Base-by-base conservation (phyloP, 169 alveolate species). In the Besnoitia besnoiti region DNA sequence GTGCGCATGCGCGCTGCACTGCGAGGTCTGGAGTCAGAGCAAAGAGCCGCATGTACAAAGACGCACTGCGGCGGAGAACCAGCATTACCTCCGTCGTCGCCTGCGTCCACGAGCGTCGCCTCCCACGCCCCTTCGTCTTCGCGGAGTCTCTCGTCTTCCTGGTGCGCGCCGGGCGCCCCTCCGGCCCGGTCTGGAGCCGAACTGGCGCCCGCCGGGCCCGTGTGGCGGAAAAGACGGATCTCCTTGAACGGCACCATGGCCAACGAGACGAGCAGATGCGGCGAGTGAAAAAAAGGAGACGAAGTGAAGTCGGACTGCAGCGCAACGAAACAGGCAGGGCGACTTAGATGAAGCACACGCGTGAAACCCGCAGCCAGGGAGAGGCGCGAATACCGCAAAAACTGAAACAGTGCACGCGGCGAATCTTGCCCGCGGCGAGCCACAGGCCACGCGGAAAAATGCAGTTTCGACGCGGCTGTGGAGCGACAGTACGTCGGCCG, bases 251-350 rank as follows among this genome's bases (percentile, higher is more conserved):
- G 46, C 5, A 85, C 49, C 49, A 85, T n/a, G 1, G 90, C 47
- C 33, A 85, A 50, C 7, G 90, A 85, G 42, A 85, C 40, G 46
- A 85, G 37, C 8, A 42, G 90, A 42, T 50, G 79, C 7, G 90
- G 90, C 35, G 90, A 49, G n/a, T 55, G 79, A 5, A 59, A 47
- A 39, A 85, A 85, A 2, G 90, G 90, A 12, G 49, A 42, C 51
- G 76, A 30, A 30, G 90, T 85, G 42, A 50, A 44, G 79, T 85
- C 90, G 33, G 76, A 14, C 90, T 85, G 79, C 37, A 85, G 2
- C 33, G 39, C 80, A 33, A 35, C 80, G n/a, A n/a, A 42, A 14
- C 80, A 30, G 12, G 44, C 62, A 50, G 62, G 30, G 19, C 30
- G 30, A 50, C 62, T 10, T 19, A 50, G 62, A 50, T 10, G 62